Percentiles rank a stretch among this genome's conserved stretches.
Evolutionary conservation across 495 filamentous ascomycete genomes (phyloP).

Genomic region (Sporormia fimetaria): DNA sequence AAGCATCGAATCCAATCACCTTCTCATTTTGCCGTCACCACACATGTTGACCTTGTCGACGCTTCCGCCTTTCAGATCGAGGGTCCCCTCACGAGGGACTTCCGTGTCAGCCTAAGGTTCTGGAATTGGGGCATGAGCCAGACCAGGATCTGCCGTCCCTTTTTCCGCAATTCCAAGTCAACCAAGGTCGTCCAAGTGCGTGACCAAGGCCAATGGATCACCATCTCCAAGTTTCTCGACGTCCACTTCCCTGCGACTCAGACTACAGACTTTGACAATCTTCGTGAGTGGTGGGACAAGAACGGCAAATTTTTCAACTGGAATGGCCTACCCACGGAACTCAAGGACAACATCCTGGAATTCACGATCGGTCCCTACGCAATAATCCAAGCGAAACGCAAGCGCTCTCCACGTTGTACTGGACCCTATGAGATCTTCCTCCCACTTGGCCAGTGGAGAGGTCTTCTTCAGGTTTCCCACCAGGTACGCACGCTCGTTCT

Average conservation of each 20-base stretch:
- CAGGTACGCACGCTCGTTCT: neutral
- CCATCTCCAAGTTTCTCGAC: neutral
- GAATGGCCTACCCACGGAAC: constrained; percentile 1
- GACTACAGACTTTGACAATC: neutral
- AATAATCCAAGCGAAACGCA: neutral
- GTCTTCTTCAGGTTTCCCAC: neutral
- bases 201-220: neutral
- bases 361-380: neutral
- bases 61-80: too few species aligned
- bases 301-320: constrained; percentile 10
- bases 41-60: too few species aligned
- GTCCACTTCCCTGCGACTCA: neutral
- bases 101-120: neutral
- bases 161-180: neutral
- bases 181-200: neutral
- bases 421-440: neutral
- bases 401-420: neutral
- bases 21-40: too few species aligned
- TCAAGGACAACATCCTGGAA: constrained; percentile 4
- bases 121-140: neutral
- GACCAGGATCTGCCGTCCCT: neutral
- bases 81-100: too few species aligned
- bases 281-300: constrained; percentile 1
- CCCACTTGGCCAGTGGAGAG: neutral
- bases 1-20: too few species aligned